A percentile compares a stretch with the other conserved stretches of the same genome.
Conservation (phyloP, 2,329 filamentous ascomycete genomes). For the Trichoderma gracile region DNA sequence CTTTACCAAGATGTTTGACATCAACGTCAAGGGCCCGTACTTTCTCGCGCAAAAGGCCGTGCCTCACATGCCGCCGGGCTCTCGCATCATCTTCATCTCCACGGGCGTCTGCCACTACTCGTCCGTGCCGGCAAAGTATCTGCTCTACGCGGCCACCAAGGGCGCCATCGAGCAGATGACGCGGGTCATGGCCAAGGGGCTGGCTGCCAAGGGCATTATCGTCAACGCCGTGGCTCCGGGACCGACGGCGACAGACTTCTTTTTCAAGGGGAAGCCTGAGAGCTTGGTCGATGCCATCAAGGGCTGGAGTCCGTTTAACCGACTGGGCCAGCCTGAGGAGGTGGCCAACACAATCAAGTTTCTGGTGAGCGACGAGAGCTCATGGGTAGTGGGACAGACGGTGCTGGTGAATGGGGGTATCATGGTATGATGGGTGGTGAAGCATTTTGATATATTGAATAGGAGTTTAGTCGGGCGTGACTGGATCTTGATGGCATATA, state of each 20-base stretch:
- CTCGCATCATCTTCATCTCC: conserved; percentile 55
- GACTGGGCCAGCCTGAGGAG: conserved; percentile 30
- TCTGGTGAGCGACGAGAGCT: conserved; percentile 29
- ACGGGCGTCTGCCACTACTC: conserved; percentile 43
- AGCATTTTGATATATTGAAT: background rate
- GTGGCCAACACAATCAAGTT: conserved; percentile 30
- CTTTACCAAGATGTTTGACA: conserved; percentile 50
- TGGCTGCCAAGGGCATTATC: conserved; percentile 52
- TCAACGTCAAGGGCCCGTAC: conserved; percentile 60
- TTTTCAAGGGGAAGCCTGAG: conserved; percentile 52
- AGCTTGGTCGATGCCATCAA: conserved; percentile 46
- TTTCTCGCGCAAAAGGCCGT: conserved; percentile 56
- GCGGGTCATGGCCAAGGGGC: conserved; percentile 56
- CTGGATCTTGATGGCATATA: too few relatives aligned
- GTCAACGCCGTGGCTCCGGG: conserved; percentile 46
- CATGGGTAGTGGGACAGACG: conserved; percentile 30
- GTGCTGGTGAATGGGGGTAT: conserved; percentile 30
- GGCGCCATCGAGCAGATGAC: conserved; percentile 62
- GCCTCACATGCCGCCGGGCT: conserved; percentile 52
- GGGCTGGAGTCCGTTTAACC: conserved; percentile 28
- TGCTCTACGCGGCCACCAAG: conserved; percentile 58
- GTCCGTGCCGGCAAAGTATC: conserved; percentile 46
- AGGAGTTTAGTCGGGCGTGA: background rate
- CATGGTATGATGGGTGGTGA: conserved; percentile 6
- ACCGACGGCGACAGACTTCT: conserved; percentile 58